These are phyloP conservation scores for Colletotrichum chrysophilum DNA, from an alignment of 2,329 filamentous ascomycete genomes.

Conservation along the genomic window DNA sequence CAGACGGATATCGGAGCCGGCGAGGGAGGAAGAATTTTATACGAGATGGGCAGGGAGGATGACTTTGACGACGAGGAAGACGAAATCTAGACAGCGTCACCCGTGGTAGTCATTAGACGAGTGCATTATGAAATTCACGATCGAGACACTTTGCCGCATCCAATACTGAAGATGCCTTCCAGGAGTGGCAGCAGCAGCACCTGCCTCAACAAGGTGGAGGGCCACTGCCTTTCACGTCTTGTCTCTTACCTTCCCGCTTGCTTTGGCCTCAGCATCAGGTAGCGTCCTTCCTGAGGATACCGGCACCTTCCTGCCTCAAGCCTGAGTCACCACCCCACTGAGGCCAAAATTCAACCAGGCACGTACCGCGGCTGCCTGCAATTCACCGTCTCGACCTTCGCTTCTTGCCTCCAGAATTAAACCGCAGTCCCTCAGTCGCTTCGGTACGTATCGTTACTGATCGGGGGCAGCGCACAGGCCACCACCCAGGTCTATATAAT, in stretches of 20 bases:
- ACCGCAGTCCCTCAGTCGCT: background rate
- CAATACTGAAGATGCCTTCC: background rate
- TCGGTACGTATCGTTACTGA: background rate
- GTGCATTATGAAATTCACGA: background rate
- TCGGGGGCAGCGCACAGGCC: background rate
- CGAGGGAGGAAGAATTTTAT: slow-evolving; percentile 90
- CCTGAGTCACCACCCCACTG: background rate
- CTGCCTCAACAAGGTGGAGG: background rate
- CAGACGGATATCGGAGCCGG: slow-evolving; percentile 81
- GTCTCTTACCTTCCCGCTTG: background rate
- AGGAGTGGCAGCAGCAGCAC: background rate
- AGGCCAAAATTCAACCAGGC: background rate
- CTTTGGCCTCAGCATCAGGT: background rate
- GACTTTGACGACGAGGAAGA: slow-evolving; percentile 97
- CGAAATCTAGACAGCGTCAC: slow-evolving; percentile 66
- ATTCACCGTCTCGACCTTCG: background rate
- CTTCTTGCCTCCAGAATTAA: background rate
- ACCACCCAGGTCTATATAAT: background rate
- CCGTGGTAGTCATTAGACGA: background rate
- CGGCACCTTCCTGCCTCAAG: background rate
- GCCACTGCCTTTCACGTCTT: background rate
- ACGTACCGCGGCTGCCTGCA: background rate
- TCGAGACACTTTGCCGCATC: background rate
- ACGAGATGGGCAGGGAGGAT: slow-evolving; percentile 96
- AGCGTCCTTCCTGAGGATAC: background rate